Percentiles rank a stretch among this genome's conserved stretches.
phyloP scores from a whole-genome alignment of 2,329 filamentous ascomycete genomes.

The Cadophora malorum region DNA sequence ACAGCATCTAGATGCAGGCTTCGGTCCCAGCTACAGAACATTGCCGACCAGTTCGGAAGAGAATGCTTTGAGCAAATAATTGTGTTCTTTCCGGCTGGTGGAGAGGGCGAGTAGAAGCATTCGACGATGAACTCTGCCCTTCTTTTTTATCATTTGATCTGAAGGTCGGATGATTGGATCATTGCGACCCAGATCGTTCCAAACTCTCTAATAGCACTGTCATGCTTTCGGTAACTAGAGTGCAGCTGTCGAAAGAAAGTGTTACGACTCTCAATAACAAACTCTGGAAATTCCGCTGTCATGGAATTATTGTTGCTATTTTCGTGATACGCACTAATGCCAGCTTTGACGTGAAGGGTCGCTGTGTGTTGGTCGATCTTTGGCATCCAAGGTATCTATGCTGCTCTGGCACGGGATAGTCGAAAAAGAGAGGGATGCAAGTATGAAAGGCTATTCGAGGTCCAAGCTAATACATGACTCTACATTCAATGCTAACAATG shows the following conservation, averaged over 20 bases:
- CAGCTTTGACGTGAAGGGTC: slow-evolving; percentile 10
- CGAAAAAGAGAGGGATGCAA: background rate
- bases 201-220: background rate
- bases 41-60: background rate
- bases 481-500: background rate
- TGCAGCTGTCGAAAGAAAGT: background rate
- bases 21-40: background rate
- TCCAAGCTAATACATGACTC: background rate
- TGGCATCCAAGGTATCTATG: background rate
- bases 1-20: background rate
- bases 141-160: no score
- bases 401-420: background rate
- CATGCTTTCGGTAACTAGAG: background rate
- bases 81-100: no score
- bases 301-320: background rate
- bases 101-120: no score
- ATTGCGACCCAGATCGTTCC: no score
- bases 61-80: background rate
- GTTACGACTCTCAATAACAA: background rate
- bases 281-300: background rate
- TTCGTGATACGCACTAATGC: slow-evolving; percentile 2
- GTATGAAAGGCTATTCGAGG: background rate
- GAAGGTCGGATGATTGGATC: no score
- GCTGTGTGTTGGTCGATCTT: background rate
- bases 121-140: background rate